phyloP scores from a whole-genome alignment of 2,329 filamentous ascomycete species.

The Exophiala bonariae region DNA sequence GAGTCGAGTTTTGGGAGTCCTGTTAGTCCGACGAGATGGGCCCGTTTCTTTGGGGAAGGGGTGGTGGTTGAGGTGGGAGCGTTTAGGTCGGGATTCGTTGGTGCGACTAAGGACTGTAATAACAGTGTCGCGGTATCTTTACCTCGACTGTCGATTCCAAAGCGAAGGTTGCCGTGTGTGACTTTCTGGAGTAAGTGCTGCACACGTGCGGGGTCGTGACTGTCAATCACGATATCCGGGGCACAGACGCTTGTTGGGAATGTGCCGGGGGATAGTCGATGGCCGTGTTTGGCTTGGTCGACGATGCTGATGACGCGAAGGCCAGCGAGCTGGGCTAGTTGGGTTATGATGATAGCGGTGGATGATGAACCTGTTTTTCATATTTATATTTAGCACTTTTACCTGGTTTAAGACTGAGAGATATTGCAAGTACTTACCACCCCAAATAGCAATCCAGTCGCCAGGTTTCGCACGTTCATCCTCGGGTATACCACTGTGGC shows the following conservation, averaged over 20 bases:
- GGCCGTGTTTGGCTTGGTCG: constrained; percentile 66
- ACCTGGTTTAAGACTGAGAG: too few relatives aligned
- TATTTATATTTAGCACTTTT: too few relatives aligned
- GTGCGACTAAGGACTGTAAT: constrained; percentile 50
- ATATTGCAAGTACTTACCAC: constrained; percentile 46
- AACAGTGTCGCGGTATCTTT: constrained; percentile 63
- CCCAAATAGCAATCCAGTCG: constrained; percentile 75
- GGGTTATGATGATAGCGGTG: constrained; percentile 65
- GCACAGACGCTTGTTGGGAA: not conserved
- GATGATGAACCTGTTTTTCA: constrained; percentile 65
- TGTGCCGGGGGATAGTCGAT: constrained; percentile 9
- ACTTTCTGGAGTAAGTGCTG: constrained; percentile 63
- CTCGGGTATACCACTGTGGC: constrained; percentile 54
- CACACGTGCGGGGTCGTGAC: constrained; percentile 64
- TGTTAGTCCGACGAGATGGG: constrained; percentile 67
- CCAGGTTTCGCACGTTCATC: constrained; percentile 58
- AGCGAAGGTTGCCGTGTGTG: constrained; percentile 58
- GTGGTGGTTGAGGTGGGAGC: constrained; percentile 15
- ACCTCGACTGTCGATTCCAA: constrained; percentile 68
- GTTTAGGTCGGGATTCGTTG: constrained; percentile 11
- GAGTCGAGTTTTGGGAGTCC: constrained; percentile 63
- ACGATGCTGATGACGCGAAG: constrained; percentile 66
- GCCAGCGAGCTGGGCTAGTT: constrained; percentile 67
- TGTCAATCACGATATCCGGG: constrained; percentile 69
- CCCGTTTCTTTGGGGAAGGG: constrained; percentile 22